Evolutionary conservation across 2,329 filamentous ascomycete species (phyloP).

Genomic region (Cryphonectria naterciae): DNA sequence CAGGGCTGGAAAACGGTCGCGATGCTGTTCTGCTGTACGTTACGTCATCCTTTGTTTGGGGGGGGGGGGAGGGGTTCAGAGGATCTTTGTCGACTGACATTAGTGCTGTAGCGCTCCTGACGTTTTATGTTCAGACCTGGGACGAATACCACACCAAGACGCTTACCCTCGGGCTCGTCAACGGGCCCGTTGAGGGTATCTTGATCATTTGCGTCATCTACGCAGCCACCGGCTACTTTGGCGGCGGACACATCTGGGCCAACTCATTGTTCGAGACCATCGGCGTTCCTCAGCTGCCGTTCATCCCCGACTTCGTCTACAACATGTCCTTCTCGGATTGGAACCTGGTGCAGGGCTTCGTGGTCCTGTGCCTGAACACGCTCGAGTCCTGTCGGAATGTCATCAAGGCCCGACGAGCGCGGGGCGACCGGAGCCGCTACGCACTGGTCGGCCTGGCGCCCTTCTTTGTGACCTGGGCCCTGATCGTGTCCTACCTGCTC

Average conservation of each 20-base stretch:
- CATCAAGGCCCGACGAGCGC: conserved; percentile 75
- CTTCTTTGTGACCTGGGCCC: conserved; percentile 75
- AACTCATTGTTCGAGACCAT: conserved; percentile 75
- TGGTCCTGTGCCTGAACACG: conserved; percentile 86
- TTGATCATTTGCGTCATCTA: conserved; percentile 83
- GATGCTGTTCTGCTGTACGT: conserved; percentile 78
- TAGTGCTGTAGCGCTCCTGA: conserved; percentile 67
- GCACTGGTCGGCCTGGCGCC: conserved; percentile 84
- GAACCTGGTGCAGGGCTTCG: conserved; percentile 84
- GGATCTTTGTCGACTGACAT: background rate
- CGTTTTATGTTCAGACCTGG: conserved; percentile 99
- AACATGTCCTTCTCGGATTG: conserved; percentile 86
- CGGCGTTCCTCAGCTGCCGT: conserved; percentile 65
- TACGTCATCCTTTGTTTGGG: conserved; percentile 18
- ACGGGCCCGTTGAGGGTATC: conserved; percentile 93
- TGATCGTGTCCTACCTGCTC: conserved; percentile 78
- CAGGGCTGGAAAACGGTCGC: conserved; percentile 89
- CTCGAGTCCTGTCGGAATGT: conserved; percentile 81
- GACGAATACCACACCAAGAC: conserved; percentile 99
- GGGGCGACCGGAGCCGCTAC: conserved; percentile 71
- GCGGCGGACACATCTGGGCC: conserved; percentile 92
- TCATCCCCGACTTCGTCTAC: conserved; percentile 74
- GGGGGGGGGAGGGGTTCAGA: background rate
- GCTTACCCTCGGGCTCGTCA: conserved; percentile 87
- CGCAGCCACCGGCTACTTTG: conserved; percentile 79